Conservation (phyloP, 2,329 filamentous ascomycete genomes). For the Scedosporium dehoogii region DNA sequence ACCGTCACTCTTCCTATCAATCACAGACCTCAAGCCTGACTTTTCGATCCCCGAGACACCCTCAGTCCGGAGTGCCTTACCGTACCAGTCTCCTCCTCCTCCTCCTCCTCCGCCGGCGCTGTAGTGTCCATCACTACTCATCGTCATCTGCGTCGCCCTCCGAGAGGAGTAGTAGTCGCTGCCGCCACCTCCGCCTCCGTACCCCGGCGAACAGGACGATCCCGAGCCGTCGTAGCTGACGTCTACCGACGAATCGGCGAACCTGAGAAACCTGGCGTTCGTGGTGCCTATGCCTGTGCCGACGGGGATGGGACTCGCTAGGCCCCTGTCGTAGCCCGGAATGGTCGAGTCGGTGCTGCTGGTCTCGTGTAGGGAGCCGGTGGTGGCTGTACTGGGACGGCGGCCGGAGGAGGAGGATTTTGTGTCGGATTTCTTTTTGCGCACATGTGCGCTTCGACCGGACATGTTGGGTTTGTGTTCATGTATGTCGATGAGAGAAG, state of each 20-base stretch:
- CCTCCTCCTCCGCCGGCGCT: conserved; percentile 38
- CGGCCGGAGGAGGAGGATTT: conserved; percentile 14
- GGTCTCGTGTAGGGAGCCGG: conserved; percentile 27
- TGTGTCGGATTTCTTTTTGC: conserved; percentile 46
- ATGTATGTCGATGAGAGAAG: too few relatives aligned
- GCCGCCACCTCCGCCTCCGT: background rate
- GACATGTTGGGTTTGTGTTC: conserved; percentile 31
- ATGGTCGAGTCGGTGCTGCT: conserved; percentile 28
- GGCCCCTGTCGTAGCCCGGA: conserved; percentile 25
- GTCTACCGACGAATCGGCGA: conserved; percentile 28
- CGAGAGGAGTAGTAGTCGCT: conserved; percentile 1
- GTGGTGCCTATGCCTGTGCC: conserved; percentile 30
- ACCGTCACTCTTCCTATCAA: conserved; percentile 47
- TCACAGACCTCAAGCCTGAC: conserved; percentile 38
- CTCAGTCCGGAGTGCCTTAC: conserved; percentile 30
- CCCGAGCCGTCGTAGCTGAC: conserved; percentile 10
- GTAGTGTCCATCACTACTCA: conserved; percentile 21
- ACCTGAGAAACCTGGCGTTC: conserved; percentile 35
- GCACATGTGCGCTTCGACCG: conserved; percentile 46
- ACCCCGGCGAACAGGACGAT: conserved; percentile 1
- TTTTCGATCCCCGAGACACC: conserved; percentile 45
- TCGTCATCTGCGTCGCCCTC: background rate
- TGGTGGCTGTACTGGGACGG: conserved; percentile 17
- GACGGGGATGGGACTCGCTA: conserved; percentile 19
- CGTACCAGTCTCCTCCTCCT: conserved; percentile 24